A percentile compares a stretch with the other conserved stretches of the same genome.
Conservation (phyloP, 768 basidiomycete species). For the Asterophora lycoperdoides region DNA sequence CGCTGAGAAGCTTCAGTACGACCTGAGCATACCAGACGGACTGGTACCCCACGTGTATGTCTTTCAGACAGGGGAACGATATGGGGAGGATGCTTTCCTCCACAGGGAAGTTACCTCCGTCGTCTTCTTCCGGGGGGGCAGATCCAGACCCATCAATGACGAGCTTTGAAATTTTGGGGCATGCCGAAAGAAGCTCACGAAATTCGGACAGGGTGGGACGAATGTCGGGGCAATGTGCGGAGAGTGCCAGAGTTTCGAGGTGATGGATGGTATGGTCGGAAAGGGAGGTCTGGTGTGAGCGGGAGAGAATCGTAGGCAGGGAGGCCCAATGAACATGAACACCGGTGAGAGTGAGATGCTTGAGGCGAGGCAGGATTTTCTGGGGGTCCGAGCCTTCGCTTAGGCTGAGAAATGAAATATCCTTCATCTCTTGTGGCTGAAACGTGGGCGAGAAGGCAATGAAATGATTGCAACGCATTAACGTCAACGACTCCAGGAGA, state of each 20-base stretch:
- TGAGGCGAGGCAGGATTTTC: slow-evolving; percentile 39
- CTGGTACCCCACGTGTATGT: slow-evolving; percentile 43
- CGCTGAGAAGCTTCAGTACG: slow-evolving; percentile 37
- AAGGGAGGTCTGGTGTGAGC: slow-evolving; percentile 31
- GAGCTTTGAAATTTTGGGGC: slow-evolving; percentile 38
- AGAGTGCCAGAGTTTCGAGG: slow-evolving; percentile 40
- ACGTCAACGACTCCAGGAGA: slow-evolving; percentile 43
- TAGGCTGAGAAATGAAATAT: slow-evolving; percentile 30
- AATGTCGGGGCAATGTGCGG: slow-evolving; percentile 49
- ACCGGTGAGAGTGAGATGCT: slow-evolving; percentile 47
- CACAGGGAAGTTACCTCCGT: slow-evolving; percentile 13
- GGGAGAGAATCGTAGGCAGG: slow-evolving; percentile 35
- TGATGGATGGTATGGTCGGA: too few relatives aligned
- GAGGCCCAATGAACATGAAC: slow-evolving; percentile 54
- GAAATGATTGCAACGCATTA: slow-evolving; percentile 61
- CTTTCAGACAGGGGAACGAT: slow-evolving; percentile 33
- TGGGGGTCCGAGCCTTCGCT: slow-evolving; percentile 14
- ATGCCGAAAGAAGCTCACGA: slow-evolving; percentile 37
- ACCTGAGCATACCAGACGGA: slow-evolving; percentile 33
- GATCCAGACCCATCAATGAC: slow-evolving; percentile 48
- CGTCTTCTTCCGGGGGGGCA: slow-evolving; percentile 22
- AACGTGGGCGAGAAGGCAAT: slow-evolving; percentile 42
- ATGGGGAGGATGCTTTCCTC: slow-evolving; percentile 27
- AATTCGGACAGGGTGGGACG: slow-evolving; percentile 48
- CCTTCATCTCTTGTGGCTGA: slow-evolving; percentile 35